phyloP scores from a whole-genome alignment of 2,329 filamentous ascomycete species.

The Dactylellina drechsleri region DNA sequence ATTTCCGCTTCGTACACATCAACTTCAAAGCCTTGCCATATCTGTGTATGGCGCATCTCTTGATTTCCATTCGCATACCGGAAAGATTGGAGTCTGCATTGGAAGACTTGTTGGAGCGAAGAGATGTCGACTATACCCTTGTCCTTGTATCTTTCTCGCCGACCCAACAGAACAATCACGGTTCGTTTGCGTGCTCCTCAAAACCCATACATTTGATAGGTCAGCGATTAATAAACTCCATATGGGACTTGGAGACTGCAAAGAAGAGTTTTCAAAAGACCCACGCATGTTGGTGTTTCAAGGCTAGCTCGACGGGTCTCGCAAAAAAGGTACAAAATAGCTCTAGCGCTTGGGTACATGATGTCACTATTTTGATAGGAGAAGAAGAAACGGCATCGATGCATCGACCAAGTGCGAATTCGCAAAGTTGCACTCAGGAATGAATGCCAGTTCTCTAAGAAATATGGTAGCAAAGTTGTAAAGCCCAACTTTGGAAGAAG shows the following conservation, averaged over 20 bases:
- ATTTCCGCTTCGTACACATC: neutral
- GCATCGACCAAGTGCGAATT: too few species aligned
- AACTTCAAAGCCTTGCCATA: slow-evolving; percentile 11
- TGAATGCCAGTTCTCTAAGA: slow-evolving; percentile 8
- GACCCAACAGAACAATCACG: slow-evolving; percentile 8
- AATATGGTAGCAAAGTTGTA: neutral
- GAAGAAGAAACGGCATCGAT: too few species aligned
- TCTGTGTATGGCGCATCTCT: slow-evolving; percentile 21
- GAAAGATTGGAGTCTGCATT: slow-evolving; percentile 30
- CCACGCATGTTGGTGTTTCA: neutral
- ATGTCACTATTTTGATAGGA: slow-evolving; percentile 16
- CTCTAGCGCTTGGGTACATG: slow-evolving; percentile 6
- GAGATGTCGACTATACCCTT: neutral
- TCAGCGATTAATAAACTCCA: slow-evolving; percentile 6
- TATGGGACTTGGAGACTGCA: neutral
- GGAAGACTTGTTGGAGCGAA: neutral
- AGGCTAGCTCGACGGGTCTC: neutral
- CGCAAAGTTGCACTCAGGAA: neutral
- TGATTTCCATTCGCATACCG: slow-evolving; percentile 49
- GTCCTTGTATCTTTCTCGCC: neutral
- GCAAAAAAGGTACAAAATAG: neutral
- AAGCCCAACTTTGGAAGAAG: neutral
- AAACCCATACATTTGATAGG: slow-evolving; percentile 17
- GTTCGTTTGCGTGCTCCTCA: neutral
- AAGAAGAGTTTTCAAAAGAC: too few species aligned